Evolutionary conservation across 1,284 basidiomycete species (phyloP).

Genomic region (Ceratobasidium sp.): DNA sequence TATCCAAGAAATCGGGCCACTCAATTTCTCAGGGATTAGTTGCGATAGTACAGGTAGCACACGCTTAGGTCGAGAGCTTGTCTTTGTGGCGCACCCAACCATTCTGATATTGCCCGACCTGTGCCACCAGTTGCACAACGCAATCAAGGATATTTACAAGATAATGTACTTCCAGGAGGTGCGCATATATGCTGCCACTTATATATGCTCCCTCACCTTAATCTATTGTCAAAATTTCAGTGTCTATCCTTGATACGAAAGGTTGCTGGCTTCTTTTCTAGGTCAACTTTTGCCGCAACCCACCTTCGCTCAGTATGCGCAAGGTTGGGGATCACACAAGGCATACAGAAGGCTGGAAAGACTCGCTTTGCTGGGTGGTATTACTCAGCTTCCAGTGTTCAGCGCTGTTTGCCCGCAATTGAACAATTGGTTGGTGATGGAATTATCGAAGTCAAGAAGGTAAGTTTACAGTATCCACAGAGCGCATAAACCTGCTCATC

Average conservation of each 20-base stretch:
- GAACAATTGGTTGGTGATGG: neutral
- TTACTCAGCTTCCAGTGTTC: neutral
- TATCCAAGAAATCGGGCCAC: constrained; percentile 44
- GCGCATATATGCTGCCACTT: constrained; percentile 6
- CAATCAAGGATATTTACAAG: constrained; percentile 47
- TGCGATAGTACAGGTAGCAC: constrained; percentile 52
- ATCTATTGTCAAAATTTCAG: constrained; percentile 38
- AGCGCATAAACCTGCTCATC: neutral
- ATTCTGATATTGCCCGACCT: constrained; percentile 48
- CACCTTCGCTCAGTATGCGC: constrained; percentile 42
- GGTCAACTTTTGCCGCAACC: constrained; percentile 44
- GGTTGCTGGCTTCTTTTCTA: constrained; percentile 44
- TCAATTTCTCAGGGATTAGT: constrained; percentile 44
- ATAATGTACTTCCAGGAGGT: constrained; percentile 45
- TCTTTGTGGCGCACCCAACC: constrained; percentile 43
- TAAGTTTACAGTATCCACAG: neutral
- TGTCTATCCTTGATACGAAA: constrained; percentile 39
- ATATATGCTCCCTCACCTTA: neutral
- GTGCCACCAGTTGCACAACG: constrained; percentile 48
- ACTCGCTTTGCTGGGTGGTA: constrained; percentile 48
- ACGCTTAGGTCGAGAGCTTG: constrained; percentile 42
- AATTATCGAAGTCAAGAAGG: constrained; percentile 4
- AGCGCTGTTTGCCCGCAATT: constrained; percentile 4
- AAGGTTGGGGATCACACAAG: constrained; percentile 41
- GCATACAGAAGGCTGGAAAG: constrained; percentile 48